Percentiles rank a stretch among this genome's conserved stretches.
phyloP scores from a whole-genome alignment of 768 basidiomycete genomes.

The Leucosporidium yakuticum region DNA sequence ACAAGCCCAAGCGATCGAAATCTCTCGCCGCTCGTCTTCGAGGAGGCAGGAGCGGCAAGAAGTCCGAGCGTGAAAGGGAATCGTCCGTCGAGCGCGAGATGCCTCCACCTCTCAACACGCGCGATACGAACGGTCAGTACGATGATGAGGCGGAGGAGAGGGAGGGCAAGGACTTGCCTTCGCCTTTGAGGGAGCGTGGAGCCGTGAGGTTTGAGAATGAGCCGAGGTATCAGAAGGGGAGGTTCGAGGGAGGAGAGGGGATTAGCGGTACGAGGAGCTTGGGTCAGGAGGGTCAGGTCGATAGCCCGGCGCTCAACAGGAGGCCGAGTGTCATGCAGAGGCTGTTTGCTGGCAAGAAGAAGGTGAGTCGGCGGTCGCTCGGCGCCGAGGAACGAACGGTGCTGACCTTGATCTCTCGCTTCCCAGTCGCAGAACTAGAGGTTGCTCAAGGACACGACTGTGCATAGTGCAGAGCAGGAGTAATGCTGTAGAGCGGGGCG shows the following conservation, averaged over 20 bases:
- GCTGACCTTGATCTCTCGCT: no score
- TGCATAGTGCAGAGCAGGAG: no score
- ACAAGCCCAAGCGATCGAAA: conserved; percentile 34
- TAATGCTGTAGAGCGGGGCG: no score
- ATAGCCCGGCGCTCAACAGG: not conserved
- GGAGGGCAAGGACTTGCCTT: not conserved
- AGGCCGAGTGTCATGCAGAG: conserved; percentile 7
- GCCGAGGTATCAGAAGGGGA: not conserved
- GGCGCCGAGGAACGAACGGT: no score
- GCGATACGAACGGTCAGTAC: no score
- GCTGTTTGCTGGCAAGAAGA: conserved; percentile 3
- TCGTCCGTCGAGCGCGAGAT: no score
- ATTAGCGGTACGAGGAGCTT: not conserved
- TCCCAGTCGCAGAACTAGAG: no score
- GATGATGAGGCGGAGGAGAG: not conserved
- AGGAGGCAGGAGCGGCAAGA: not conserved
- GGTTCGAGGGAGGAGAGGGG: not conserved
- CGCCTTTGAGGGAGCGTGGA: not conserved
- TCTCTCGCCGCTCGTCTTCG: conserved; percentile 32
- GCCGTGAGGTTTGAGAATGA: not conserved
- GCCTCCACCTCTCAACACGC: no score
- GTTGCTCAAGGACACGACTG: no score
- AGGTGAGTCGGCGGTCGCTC: not conserved
- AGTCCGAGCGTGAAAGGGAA: no score
- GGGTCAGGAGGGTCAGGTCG: conserved; percentile 1